Evolutionary conservation across 768 basidiomycete species (phyloP).

Genomic region (Kwoniella sp.): DNA sequence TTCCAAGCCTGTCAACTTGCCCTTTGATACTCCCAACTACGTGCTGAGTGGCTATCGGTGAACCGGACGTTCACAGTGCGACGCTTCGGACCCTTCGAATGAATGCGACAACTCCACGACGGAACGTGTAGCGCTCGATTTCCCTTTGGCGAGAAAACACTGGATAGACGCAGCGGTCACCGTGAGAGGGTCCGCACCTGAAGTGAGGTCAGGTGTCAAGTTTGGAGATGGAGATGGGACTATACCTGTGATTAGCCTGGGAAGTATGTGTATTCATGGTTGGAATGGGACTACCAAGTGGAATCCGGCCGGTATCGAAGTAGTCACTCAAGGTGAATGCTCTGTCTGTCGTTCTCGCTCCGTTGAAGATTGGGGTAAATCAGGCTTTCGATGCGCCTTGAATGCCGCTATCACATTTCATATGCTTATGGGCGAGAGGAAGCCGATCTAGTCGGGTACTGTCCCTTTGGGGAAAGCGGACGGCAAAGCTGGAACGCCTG

Average conservation of each 20-base stretch:
- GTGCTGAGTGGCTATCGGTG: background rate
- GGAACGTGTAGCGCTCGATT: constrained; percentile 61
- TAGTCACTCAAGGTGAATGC: constrained; percentile 73
- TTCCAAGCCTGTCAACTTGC: background rate
- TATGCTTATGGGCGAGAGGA: no score
- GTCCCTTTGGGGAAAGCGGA: no score
- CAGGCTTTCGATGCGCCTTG: no score
- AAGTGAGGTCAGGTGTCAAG: constrained; percentile 77
- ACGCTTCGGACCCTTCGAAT: constrained; percentile 58
- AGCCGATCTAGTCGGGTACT: no score
- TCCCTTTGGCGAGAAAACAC: constrained; percentile 64
- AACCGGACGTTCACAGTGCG: constrained; percentile 45
- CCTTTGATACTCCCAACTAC: no score
- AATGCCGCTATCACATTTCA: no score
- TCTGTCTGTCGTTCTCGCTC: no score
- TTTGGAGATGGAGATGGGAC: constrained; percentile 97
- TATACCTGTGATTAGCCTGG: constrained; percentile 58
- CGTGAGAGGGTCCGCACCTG: constrained; percentile 60
- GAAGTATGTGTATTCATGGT: constrained; percentile 95
- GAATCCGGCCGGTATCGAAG: constrained; percentile 87
- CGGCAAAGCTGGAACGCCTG: no score
- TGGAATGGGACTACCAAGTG: constrained; percentile 79
- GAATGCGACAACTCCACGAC: constrained; percentile 59
- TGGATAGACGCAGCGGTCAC: constrained; percentile 87
- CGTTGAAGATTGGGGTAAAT: constrained; percentile 1